Evolutionary conservation across 768 basidiomycete genomes (phyloP).

Genomic region (Lactarius evosmus): DNA sequence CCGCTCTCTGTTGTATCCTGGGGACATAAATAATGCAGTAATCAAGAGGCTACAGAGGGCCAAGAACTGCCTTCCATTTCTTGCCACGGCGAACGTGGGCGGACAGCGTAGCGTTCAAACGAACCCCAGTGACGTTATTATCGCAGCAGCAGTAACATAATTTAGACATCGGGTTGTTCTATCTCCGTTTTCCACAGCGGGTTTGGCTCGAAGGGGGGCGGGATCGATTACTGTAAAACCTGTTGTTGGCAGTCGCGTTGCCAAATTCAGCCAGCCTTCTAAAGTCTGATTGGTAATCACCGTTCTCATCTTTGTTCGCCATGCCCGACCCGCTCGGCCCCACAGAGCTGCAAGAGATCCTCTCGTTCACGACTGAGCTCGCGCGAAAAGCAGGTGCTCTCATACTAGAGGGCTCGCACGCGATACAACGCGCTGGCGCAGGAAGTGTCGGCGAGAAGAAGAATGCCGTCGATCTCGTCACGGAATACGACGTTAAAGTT

Average conservation of each 20-base stretch:
- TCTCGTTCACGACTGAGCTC: constrained; percentile 65
- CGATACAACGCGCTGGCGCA: constrained; percentile 54
- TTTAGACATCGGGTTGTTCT: neutral
- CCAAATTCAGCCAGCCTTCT: too few species aligned
- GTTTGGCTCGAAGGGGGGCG: neutral
- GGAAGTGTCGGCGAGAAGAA: constrained; percentile 77
- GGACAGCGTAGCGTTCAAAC: too few species aligned
- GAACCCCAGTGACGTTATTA: neutral
- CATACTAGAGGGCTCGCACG: constrained; percentile 74
- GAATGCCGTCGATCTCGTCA: constrained; percentile 92
- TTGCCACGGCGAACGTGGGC: neutral
- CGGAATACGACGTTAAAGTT: constrained; percentile 89
- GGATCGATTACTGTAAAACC: too few species aligned
- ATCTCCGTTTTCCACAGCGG: neutral
- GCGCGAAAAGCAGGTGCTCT: constrained; percentile 72
- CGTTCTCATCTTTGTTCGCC: neutral
- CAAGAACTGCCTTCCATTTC: neutral
- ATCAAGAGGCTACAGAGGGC: neutral
- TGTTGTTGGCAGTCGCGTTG: too few species aligned
- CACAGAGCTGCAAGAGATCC: constrained; percentile 54
- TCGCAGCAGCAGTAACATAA: neutral
- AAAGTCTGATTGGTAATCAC: too few species aligned
- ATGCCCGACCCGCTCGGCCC: constrained; percentile 33
- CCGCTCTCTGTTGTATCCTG: neutral
- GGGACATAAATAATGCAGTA: neutral